Evolutionary conservation across 306 rosid genomes (phyloP).

Genomic region (Malus asiatica): DNA sequence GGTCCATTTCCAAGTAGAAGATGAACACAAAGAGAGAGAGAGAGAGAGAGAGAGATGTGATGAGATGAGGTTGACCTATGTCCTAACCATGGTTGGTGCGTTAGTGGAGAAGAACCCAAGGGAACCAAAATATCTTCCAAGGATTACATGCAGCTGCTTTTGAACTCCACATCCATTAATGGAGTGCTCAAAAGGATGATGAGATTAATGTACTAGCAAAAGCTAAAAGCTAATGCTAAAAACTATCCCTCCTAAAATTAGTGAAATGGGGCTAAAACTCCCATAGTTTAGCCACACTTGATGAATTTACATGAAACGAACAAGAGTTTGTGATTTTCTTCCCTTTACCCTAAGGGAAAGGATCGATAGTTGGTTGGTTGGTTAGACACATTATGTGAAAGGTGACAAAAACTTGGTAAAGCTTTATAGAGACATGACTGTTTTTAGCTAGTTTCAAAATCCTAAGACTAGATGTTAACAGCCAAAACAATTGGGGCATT

Average conservation of each 20-base stretch:
- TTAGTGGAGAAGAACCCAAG: constrained; percentile 72
- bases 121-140: constrained; percentile 95
- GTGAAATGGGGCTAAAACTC: constrained; percentile 60
- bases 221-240: constrained; percentile 32
- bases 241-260: constrained; percentile 43
- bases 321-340: constrained; percentile 20
- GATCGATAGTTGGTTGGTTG: constrained; percentile 20
- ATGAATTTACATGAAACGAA: constrained; percentile 37
- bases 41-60: neutral
- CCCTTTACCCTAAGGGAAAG: constrained; percentile 57
- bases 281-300: constrained; percentile 59
- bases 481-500: constrained; percentile 65
- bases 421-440: constrained; percentile 26
- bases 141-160: constrained; percentile 72
- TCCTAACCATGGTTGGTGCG: constrained; percentile 99
- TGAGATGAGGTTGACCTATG: constrained; percentile 56
- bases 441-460: constrained; percentile 34
- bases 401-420: constrained; percentile 22
- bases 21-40: constrained; percentile 6
- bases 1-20: constrained; percentile 50
- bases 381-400: constrained; percentile 38
- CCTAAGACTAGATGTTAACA: constrained; percentile 49
- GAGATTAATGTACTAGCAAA: constrained; percentile 30
- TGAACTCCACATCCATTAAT: constrained; percentile 74
- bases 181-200: constrained; percentile 63